These are phyloP conservation scores for Suillus luteus DNA, from an alignment of 768 basidiomycete genomes.

Conservation along the genomic window DNA sequence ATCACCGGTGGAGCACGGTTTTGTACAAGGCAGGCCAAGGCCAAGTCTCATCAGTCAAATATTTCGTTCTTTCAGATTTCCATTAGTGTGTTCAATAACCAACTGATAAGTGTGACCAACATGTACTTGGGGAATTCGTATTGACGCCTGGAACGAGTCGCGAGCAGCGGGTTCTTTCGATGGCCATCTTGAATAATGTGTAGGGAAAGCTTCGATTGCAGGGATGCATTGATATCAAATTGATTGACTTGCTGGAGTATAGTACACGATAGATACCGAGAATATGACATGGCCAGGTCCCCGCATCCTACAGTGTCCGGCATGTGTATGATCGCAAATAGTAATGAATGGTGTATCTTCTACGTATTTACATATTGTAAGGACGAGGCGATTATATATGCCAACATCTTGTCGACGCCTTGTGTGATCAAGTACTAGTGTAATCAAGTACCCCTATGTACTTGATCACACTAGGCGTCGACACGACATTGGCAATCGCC, in stretches of 20 bases:
- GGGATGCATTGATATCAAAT: neutral
- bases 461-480: too few relatives aligned
- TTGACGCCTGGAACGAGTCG: neutral
- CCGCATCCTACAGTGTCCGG: too few relatives aligned
- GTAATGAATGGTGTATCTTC: too few relatives aligned
- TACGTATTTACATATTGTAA: too few relatives aligned
- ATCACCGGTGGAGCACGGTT: neutral
- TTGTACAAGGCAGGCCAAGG: neutral
- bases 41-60: neutral
- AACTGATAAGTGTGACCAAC: neutral
- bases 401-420: too few relatives aligned
- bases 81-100: neutral
- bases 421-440: too few relatives aligned
- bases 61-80: neutral
- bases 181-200: neutral
- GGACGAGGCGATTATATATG: too few relatives aligned
- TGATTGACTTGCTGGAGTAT: neutral
- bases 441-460: too few relatives aligned
- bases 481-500: too few relatives aligned
- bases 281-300: too few relatives aligned
- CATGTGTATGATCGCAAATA: too few relatives aligned
- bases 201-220: neutral
- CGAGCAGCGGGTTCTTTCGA: neutral
- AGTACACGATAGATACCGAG: too few relatives aligned
- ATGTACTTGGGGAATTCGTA: neutral